A percentile compares a stretch with the other conserved stretches of the same genome.
These are phyloP conservation scores for Petunia hybrid DNA, from an alignment of 305 asterid genomes.

Conservation along the genomic window DNA sequence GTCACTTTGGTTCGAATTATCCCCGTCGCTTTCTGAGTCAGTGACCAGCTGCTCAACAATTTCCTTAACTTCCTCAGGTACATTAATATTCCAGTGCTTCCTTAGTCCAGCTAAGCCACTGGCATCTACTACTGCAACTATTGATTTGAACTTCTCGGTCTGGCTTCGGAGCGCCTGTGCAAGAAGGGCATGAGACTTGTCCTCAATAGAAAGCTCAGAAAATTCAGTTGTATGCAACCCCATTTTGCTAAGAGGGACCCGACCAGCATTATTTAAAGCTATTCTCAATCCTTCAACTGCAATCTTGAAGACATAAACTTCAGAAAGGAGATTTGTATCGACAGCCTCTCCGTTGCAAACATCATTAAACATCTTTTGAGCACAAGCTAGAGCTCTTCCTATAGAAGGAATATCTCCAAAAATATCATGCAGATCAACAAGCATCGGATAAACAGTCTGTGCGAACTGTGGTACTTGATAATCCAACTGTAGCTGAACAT, in stretches of 20 bases:
- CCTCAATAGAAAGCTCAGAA: conserved; percentile 71
- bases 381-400: conserved; percentile 72
- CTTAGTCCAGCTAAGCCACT: conserved; percentile 78
- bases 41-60: conserved; percentile 71
- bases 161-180: conserved; percentile 85
- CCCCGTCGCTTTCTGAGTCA: conserved; percentile 47
- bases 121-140: conserved; percentile 90
- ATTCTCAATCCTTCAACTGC: conserved; percentile 92
- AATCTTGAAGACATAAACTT: conserved; percentile 74
- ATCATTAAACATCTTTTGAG: conserved; percentile 79
- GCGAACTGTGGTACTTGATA: conserved; percentile 88
- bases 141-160: conserved; percentile 63
- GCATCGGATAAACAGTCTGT: conserved; percentile 70
- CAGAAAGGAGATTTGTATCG: conserved; percentile 63
- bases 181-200: conserved; percentile 78
- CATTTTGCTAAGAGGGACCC: conserved; percentile 50
- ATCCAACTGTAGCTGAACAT: conserved; percentile 50
- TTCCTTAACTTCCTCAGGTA: conserved; percentile 65
- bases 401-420: conserved; percentile 74
- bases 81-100: conserved; percentile 73
- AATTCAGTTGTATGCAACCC: conserved; percentile 48
- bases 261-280: conserved; percentile 77
- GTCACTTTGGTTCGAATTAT: conserved; percentile 37
- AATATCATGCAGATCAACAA: conserved; percentile 71
- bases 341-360: conserved; percentile 67